Evolutionary conservation across 768 basidiomycete species (phyloP).

Genomic region (Paxillus ammoniavirescens): DNA sequence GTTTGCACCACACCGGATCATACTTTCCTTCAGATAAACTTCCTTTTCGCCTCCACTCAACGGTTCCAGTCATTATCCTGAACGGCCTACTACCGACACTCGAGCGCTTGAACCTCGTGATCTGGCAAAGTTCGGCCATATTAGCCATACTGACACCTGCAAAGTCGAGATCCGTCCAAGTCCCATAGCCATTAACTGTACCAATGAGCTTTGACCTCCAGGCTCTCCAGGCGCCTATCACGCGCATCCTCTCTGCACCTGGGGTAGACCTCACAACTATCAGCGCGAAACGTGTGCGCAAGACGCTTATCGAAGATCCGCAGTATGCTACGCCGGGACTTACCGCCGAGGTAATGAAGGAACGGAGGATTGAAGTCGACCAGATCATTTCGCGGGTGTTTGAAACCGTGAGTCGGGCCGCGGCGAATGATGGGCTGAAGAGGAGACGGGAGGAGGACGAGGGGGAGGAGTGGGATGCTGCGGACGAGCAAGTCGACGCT

Average conservation of each 20-base stretch:
- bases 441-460: slow-evolving; percentile 30
- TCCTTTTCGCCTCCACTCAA: not conserved
- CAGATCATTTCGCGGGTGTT: slow-evolving; percentile 64
- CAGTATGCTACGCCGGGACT: slow-evolving; percentile 40
- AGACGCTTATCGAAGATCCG: slow-evolving; percentile 53
- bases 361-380: slow-evolving; percentile 69
- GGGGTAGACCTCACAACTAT: slow-evolving; percentile 76
- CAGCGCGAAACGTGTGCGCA: slow-evolving; percentile 87
- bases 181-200: not conserved
- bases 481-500: slow-evolving; percentile 15
- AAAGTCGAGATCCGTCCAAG: not conserved
- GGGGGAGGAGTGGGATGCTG: slow-evolving; percentile 19
- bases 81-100: not conserved
- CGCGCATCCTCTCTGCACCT: slow-evolving; percentile 70
- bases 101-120: not conserved
- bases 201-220: slow-evolving; percentile 53
- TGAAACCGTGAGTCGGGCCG: slow-evolving; percentile 48
- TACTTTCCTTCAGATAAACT: not conserved
- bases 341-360: slow-evolving; percentile 59
- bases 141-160: not conserved
- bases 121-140: too few relatives aligned
- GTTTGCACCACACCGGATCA: not conserved
- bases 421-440: slow-evolving; percentile 23
- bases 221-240: slow-evolving; percentile 60
- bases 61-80: not conserved